Evolutionary conservation across 176 grass and related monocot genomes (phyloP), one percentile per base, ranked within the genome.

Genomic region (Aegilops tauschii): DNA sequence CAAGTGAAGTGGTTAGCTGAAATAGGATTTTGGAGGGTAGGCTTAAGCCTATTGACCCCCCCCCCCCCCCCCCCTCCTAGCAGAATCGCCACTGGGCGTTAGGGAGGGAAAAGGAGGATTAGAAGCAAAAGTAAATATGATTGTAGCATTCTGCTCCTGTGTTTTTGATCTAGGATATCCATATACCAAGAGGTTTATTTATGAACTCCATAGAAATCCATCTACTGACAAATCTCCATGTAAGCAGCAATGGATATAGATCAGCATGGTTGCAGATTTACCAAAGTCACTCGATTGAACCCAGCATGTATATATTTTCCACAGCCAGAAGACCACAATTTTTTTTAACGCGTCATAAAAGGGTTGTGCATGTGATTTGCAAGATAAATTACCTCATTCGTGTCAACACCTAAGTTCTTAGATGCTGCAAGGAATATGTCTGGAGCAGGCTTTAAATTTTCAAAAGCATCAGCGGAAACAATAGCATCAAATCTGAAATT

Each of bases 351-450:
- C 79, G 29, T 68, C 54, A 75, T 69, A 69, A 84, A 59, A 36
- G n/a, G 17, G 36, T 30, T n/a, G 35, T 16, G n/a, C 54, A 37
- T 77, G 20, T 67, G 25, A 52, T 76, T 78, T 69, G 61, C 44
- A 39, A 80, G 28, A 87, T 56, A 76, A 73, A 64, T 91, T 96
- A 98, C 97, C 97, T 98, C 88, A 78, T 66, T 80, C 35, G 87
- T 88, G 29, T 82, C 71, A 63, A 93, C 52, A 25, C 63, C 79
- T 84, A 98, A 89, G 76, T 74, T 88, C 88, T 93, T 96, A 88
- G 94, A 96, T 86, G 97, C 92, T 82, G 97, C 84, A 69, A 98
- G 86, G 62, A 98, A 98, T 87, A 98, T 98, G 88, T 98, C 97
- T 0, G 97, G 97, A 83, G 97, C 90, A 34, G 97, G 97, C 83